Evolutionary conservation across 345 rosid genomes (phyloP), one percentile per base, ranked within the genome.

Genomic region (Erysimum cheiranthoides): DNA sequence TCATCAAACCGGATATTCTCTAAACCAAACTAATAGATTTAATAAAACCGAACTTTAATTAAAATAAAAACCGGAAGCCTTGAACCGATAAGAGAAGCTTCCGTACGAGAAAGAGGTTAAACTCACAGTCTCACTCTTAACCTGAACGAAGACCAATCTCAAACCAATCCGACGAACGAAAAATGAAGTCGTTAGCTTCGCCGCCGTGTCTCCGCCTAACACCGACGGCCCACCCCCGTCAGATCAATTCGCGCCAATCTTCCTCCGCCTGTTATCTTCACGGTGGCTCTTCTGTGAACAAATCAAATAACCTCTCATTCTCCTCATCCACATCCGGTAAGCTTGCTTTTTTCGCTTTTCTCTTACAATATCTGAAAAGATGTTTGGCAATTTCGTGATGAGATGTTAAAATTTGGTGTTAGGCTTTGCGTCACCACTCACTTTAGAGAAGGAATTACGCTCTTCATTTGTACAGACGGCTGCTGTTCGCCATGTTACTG

Each of bases 401-500:
- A 28, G 61, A 38, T 40, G 5, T 28, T 52, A 0, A 12, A 14
- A 27, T 28, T 18, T 28, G 12, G 18, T 45, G 25, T 63, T 43
- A 87, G 92, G 76, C 2, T 76, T 79, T 75, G 62, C 67, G 21
- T 21, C 71, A 45, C 70, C 69, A 14, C 54, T 75, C n/a, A 27
- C 79, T 28, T 46, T 69, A 16, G 83, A 81, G 82, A 82, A 79
- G 78, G 71, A 77, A 3, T 31, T 74, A 9, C 81, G 79, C 11
- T 74, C 82, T 1, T 84, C 86, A 38, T 76, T 81, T 34, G 68
- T 69, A 47, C 85, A 73, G 57, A 65, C 87, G 5, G 70, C 79
- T 1, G 99, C 91, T 46, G 93, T 92, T 38, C 84, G 80, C 57
- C 93, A 86, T 54, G 78, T 92, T 58, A 85, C 80, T 38, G 99